These are phyloP conservation scores for Umbelopsis isabellina DNA, from an alignment of 192 early-diverging fungal species.

Conservation along the genomic window DNA sequence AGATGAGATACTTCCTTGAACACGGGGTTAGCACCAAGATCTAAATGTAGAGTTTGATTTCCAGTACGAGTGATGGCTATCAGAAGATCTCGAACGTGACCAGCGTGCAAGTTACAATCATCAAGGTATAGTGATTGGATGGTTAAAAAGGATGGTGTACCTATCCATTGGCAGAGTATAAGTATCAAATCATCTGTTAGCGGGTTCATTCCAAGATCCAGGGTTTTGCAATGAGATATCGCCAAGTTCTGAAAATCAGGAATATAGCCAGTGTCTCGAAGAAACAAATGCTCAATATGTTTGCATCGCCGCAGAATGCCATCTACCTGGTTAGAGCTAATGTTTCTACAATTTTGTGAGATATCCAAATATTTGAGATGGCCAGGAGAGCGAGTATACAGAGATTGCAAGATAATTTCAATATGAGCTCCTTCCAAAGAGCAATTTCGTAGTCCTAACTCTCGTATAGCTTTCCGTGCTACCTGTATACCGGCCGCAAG, in stretches of 20 bases:
- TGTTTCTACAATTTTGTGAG: background rate
- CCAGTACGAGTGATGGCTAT: slow-evolving; percentile 40
- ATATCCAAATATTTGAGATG: slow-evolving; percentile 25
- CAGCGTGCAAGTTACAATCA: slow-evolving; percentile 46
- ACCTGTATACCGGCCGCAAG: slow-evolving; percentile 24
- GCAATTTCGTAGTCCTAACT: slow-evolving; percentile 15
- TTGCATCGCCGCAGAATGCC: slow-evolving; percentile 16
- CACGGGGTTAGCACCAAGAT: slow-evolving; percentile 44
- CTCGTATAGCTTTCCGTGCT: slow-evolving; percentile 7
- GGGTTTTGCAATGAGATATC: background rate
- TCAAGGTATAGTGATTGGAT: slow-evolving; percentile 39
- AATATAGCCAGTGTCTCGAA: slow-evolving; percentile 20
- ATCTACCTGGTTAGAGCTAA: slow-evolving; percentile 2
- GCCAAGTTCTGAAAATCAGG: slow-evolving; percentile 17
- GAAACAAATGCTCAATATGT: slow-evolving; percentile 11
- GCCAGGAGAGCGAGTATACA: slow-evolving; percentile 22
- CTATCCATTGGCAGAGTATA: slow-evolving; percentile 32
- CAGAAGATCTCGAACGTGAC: slow-evolving; percentile 43
- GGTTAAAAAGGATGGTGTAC: slow-evolving; percentile 25
- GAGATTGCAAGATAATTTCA: background rate
- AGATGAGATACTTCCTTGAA: slow-evolving; percentile 42
- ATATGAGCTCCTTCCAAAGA: slow-evolving; percentile 9
- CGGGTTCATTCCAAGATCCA: slow-evolving; percentile 29
- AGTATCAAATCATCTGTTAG: slow-evolving; percentile 15
- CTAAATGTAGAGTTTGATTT: slow-evolving; percentile 42